These are phyloP conservation scores for Epichloe aotearoae DNA, from an alignment of 2,329 filamentous ascomycete species.

Conservation along the genomic window DNA sequence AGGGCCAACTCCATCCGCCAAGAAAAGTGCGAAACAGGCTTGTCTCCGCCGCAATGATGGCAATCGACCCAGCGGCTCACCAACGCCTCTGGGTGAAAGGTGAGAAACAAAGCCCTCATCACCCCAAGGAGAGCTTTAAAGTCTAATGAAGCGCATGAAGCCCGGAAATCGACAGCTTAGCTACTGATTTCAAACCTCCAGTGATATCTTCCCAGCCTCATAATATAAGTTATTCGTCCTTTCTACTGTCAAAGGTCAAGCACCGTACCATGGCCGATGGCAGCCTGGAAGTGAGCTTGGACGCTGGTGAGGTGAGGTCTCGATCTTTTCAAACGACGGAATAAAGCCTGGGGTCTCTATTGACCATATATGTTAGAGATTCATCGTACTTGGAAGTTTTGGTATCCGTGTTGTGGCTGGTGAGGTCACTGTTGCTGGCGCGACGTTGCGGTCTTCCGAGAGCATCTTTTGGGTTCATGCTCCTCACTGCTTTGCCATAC, in stretches of 20 bases:
- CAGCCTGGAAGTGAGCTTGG: conserved; percentile 27
- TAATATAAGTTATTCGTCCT: conserved; percentile 29
- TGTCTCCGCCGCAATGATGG: conserved; percentile 1
- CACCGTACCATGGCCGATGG: conserved; percentile 26
- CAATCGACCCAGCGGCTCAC: not conserved
- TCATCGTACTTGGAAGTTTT: conserved; percentile 55
- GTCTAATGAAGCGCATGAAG: not conserved
- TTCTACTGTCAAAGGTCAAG: conserved; percentile 32
- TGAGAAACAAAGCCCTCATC: not conserved
- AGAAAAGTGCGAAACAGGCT: conserved; percentile 7
- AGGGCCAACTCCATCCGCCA: conserved; percentile 8
- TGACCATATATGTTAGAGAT: conserved; percentile 29
- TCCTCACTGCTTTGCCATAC: conserved; percentile 56
- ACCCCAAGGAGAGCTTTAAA: not conserved
- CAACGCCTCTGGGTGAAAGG: not conserved
- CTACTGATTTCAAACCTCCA: not conserved
- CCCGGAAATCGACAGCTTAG: not conserved
- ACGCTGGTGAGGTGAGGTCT: conserved; percentile 34
- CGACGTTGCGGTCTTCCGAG: conserved; percentile 39
- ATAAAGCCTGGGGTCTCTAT: conserved; percentile 8
- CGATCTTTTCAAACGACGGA: conserved; percentile 3
- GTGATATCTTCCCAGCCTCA: conserved; percentile 4
- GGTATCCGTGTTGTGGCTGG: conserved; percentile 49
- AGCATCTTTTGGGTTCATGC: conserved; percentile 46
- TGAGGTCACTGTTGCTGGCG: conserved; percentile 51